Base-by-base conservation (phyloP, 2,329 filamentous ascomycete species). In the Calycina herbarum region DNA sequence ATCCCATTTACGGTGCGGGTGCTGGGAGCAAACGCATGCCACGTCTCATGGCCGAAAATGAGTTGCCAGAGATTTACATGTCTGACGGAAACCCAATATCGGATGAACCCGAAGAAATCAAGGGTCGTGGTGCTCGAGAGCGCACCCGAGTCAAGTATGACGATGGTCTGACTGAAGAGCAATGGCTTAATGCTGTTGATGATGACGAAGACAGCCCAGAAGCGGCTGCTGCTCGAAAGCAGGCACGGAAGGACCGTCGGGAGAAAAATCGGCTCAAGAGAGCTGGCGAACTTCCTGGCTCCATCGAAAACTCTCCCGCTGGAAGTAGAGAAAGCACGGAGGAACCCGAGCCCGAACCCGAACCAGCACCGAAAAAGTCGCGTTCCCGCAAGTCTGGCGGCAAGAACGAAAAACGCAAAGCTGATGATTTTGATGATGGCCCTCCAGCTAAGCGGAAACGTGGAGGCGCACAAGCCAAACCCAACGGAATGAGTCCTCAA, bases 111-210 rank as follows among this genome's bases (percentile, higher is more conserved):
- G 90, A 92, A 68, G 92, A 95, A 70, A 83, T 89, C 38, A 81
- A 88, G 38, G 95, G 95, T 67, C 94, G 95, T 78, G 95, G 95
- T 73, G 94, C 94, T 69, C 91, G 95, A 81, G 95, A 99, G 80
- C 89, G 96, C 67, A 97, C 93, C 71, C 89, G 93, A 75, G 94
- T 97, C 74, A 91, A 91, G 78, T 99, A 99, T 73, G 95, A 99
- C 74, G 95, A 99, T 75, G 95, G 96, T 62, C 87, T 99, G 35
- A 98, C 95, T 0, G 96, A 99, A 80, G 95, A 99, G 81, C 96
- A 99, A 78, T 99, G 95, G 95, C 86, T 98, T 61, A 94, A 97
- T 82, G 95, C 95, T 63, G 94, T 99, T 38, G 95, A 99, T 76
- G 94, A 96, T 67, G 94, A 97, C 61, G 95, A 99, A 1, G 95